Percentiles rank a stretch among this genome's conserved stretches.
Conservation (phyloP, 352 stramenopile genomes). For the Globisporangium nodosum region DNA sequence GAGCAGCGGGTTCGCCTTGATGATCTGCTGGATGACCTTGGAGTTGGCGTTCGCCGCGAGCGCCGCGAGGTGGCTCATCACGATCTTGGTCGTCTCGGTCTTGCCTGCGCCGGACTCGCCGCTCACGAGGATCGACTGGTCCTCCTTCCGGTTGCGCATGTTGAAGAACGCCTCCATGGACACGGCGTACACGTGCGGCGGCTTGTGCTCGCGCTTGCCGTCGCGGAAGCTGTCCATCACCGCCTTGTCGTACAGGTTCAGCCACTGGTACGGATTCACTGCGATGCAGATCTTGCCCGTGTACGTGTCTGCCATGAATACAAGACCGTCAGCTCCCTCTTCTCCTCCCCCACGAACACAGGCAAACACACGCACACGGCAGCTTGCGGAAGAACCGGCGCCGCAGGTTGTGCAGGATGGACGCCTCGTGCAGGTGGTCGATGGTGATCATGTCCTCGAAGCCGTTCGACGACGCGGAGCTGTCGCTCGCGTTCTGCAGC, state of each 20-base stretch:
- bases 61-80: slow-evolving; percentile 80
- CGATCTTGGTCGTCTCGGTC: slow-evolving; percentile 92
- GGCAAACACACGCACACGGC: slow-evolving; percentile 43
- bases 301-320: slow-evolving; percentile 55
- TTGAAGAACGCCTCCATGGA: slow-evolving; percentile 85
- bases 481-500: slow-evolving; percentile 63
- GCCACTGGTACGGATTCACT: slow-evolving; percentile 86
- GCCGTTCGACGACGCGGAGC: slow-evolving; percentile 26
- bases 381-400: slow-evolving; percentile 70
- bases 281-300: slow-evolving; percentile 86
- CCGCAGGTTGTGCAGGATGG: slow-evolving; percentile 83
- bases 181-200: slow-evolving; percentile 82
- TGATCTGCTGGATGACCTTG: slow-evolving; percentile 93
- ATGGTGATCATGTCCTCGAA: slow-evolving; percentile 89
- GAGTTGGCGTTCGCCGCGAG: slow-evolving; percentile 75
- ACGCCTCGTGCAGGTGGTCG: slow-evolving; percentile 80
- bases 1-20: slow-evolving; percentile 88
- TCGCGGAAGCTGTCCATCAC: slow-evolving; percentile 75
- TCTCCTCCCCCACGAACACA: neutral
- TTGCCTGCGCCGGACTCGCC: slow-evolving; percentile 89
- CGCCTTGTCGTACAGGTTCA: slow-evolving; percentile 72
- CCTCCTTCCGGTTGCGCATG: slow-evolving; percentile 65
- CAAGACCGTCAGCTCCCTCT: neutral
- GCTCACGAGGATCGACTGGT: slow-evolving; percentile 85
- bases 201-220: slow-evolving; percentile 61